A percentile compares a stretch with the other conserved stretches of the same genome.
These are phyloP conservation scores for Taxillus chinensis DNA, from an alignment of 164 flowering plant genomes.

Conservation along the genomic window DNA sequence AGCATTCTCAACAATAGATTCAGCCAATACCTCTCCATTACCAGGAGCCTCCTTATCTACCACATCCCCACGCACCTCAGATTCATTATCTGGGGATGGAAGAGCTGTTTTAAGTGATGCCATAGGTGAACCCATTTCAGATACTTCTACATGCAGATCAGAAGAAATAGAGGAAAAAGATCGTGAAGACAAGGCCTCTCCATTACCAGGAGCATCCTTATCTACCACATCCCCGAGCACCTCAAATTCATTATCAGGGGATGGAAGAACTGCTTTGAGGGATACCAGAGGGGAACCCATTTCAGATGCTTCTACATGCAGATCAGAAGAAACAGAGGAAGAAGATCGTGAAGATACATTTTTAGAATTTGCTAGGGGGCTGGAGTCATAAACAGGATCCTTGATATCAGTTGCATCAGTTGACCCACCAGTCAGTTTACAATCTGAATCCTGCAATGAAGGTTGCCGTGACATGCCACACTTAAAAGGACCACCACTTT, in stretches of 20 bases:
- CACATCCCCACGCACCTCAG: constrained; percentile 12
- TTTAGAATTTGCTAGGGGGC: constrained; percentile 35
- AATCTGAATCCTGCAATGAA: constrained; percentile 18
- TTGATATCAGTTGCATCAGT: constrained; percentile 23
- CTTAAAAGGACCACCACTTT: constrained; percentile 7
- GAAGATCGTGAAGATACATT: constrained; percentile 13
- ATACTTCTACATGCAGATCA: constrained; percentile 23
- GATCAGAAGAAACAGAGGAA: constrained; percentile 35
- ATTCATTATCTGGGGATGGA: constrained; percentile 12
- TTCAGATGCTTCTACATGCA: constrained; percentile 22
- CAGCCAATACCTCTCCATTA: constrained; percentile 11
- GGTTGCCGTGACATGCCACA: constrained; percentile 14
- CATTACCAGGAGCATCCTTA: constrained; percentile 11
- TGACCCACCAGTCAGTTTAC: constrained; percentile 6
- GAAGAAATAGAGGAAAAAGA: constrained; percentile 26
- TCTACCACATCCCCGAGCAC: constrained; percentile 8
- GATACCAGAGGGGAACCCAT: constrained; percentile 14
- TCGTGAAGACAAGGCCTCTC: background rate
- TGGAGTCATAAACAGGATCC: constrained; percentile 74
- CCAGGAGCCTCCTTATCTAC: constrained; percentile 10
- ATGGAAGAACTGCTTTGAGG: constrained; percentile 13
- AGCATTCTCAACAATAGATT: constrained; percentile 11
- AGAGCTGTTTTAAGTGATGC: constrained; percentile 10
- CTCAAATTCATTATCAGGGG: constrained; percentile 13
- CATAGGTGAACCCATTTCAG: constrained; percentile 19